Percentiles rank a stretch among this genome's conserved stretches.
phyloP scores from a whole-genome alignment of 2,329 filamentous ascomycete species.

The Scortechinia acanthostroma region DNA sequence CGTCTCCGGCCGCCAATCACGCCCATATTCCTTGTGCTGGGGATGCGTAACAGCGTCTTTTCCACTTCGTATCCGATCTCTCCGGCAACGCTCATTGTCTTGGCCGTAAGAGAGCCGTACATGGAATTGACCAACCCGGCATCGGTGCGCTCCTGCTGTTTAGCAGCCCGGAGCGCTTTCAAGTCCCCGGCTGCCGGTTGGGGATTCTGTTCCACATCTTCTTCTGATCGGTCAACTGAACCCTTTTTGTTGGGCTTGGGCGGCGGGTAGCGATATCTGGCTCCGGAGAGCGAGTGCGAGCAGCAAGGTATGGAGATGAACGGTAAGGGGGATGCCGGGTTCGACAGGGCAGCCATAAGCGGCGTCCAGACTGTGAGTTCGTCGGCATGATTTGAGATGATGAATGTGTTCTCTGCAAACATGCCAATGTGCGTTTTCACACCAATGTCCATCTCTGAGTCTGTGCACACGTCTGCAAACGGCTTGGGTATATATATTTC shows the following conservation, averaged over 20 bases:
- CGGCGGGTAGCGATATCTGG: slow-evolving; percentile 60
- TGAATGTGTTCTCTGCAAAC: slow-evolving; percentile 74
- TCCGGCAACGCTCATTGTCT: slow-evolving; percentile 62
- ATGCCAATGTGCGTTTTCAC: slow-evolving; percentile 44
- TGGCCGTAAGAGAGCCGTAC: slow-evolving; percentile 77
- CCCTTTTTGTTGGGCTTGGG: slow-evolving; percentile 38
- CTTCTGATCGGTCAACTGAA: background rate
- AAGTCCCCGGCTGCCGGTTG: slow-evolving; percentile 27
- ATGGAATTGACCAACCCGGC: slow-evolving; percentile 45
- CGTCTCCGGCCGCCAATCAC: slow-evolving; percentile 57
- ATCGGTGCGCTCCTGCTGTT: slow-evolving; percentile 17
- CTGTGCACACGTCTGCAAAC: slow-evolving; percentile 6
- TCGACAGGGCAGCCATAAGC: slow-evolving; percentile 61
- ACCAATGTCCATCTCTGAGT: slow-evolving; percentile 9
- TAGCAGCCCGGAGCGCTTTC: slow-evolving; percentile 22
- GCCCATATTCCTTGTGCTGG: slow-evolving; percentile 80
- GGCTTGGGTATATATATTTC: slow-evolving; percentile 4
- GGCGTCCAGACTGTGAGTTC: slow-evolving; percentile 96
- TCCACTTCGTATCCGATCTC: slow-evolving; percentile 73
- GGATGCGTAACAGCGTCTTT: slow-evolving; percentile 81
- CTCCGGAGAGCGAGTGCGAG: slow-evolving; percentile 77
- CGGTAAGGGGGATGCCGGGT: slow-evolving; percentile 50
- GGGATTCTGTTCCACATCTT: slow-evolving; percentile 10
- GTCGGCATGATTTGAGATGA: slow-evolving; percentile 94
- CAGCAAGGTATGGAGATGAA: slow-evolving; percentile 96